Evolutionary conservation across 164 flowering plant genomes (phyloP).

Genomic region (Aristolochia fimbriata): DNA sequence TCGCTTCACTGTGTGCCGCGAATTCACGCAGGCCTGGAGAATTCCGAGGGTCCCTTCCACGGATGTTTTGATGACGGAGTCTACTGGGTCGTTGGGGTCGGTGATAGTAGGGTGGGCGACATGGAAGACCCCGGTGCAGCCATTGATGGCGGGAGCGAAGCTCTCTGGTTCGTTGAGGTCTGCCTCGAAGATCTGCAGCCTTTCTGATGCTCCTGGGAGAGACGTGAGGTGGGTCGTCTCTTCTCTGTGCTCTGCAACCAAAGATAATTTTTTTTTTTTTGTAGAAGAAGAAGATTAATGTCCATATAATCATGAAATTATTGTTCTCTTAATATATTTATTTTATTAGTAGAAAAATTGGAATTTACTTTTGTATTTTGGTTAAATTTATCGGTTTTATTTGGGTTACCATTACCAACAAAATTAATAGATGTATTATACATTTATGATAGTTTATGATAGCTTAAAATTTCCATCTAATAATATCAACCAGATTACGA

Average conservation of each 20-base stretch:
- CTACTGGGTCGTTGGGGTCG: not conserved
- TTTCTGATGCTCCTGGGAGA: conserved; percentile 18
- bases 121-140: conserved; percentile 3
- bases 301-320: no score
- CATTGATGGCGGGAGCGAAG: conserved; percentile 9
- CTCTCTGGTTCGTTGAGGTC: conserved; percentile 18
- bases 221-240: conserved; percentile 14
- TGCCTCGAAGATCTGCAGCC: conserved; percentile 20
- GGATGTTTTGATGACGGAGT: conserved; percentile 6
- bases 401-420: no score
- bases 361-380: no score
- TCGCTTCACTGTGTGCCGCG: conserved; percentile 27
- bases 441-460: no score
- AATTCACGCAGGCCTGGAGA: conserved; percentile 22
- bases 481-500: no score
- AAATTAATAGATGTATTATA: no score
- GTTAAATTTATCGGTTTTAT: no score
- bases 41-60: conserved; percentile 27
- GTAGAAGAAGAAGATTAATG: no score
- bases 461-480: no score
- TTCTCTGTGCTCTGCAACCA: conserved; percentile 10
- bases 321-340: no score
- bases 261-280: no score
- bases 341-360: no score
- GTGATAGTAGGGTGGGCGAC: not conserved